Evolutionary conservation across 768 basidiomycete genomes (phyloP).

Genomic region (Amylocystis lapponica): DNA sequence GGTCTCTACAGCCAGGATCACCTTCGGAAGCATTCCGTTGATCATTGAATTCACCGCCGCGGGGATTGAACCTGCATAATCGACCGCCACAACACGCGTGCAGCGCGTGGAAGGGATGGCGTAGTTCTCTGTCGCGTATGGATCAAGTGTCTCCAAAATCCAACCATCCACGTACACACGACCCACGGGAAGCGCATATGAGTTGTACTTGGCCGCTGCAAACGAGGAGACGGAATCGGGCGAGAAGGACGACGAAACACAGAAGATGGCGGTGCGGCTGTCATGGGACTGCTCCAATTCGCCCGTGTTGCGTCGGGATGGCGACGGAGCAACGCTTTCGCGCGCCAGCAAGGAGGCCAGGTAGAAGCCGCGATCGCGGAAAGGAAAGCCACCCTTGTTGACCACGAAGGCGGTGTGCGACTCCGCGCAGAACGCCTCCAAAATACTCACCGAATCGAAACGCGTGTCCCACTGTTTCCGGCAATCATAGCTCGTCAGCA

Average conservation of each 20-base stretch:
- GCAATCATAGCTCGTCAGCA: slow-evolving; percentile 64
- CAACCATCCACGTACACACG: slow-evolving; percentile 87
- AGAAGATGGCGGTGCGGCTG: slow-evolving; percentile 64
- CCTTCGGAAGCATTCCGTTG: slow-evolving; percentile 69
- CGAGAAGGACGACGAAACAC: slow-evolving; percentile 78
- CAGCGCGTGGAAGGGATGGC: slow-evolving; percentile 90
- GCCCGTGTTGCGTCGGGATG: slow-evolving; percentile 39
- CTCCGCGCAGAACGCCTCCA: slow-evolving; percentile 77
- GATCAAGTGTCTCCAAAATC: slow-evolving; percentile 94
- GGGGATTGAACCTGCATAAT: slow-evolving; percentile 83
- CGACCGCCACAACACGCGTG: slow-evolving; percentile 77
- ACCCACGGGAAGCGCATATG: slow-evolving; percentile 67
- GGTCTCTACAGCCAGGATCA: slow-evolving; percentile 68
- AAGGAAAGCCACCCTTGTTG: slow-evolving; percentile 80
- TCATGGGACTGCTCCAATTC: slow-evolving; percentile 32
- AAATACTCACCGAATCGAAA: slow-evolving; percentile 58
- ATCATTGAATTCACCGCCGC: slow-evolving; percentile 80
- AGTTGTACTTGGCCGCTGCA: slow-evolving; percentile 66
- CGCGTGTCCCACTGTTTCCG: slow-evolving; percentile 85
- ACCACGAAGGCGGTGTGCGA: slow-evolving; percentile 67
- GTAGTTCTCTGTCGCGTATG: slow-evolving; percentile 90
- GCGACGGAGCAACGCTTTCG: slow-evolving; percentile 21
- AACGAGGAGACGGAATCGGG: slow-evolving; percentile 56
- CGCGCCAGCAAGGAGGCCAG: slow-evolving; percentile 74
- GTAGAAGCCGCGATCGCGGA: slow-evolving; percentile 85